These are phyloP conservation scores for Lathyrus aphaca DNA, from an alignment of 306 rosid species.

Conservation along the genomic window DNA sequence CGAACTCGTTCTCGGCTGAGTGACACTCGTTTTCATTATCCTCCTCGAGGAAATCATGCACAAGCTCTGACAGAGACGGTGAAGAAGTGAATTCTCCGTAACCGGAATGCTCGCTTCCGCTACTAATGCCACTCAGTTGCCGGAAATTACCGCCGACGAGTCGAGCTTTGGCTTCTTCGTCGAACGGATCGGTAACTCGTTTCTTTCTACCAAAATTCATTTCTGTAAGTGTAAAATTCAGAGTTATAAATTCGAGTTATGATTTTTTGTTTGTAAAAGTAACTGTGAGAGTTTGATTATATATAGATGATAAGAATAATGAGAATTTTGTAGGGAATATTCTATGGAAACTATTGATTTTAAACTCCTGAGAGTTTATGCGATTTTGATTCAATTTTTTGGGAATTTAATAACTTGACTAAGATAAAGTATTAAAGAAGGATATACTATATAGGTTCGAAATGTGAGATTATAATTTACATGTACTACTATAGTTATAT, in stretches of 20 bases:
- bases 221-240: constrained; percentile 15
- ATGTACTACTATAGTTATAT: background rate
- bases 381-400: background rate
- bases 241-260: background rate
- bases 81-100: constrained; percentile 44
- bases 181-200: constrained; percentile 68
- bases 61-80: constrained; percentile 71
- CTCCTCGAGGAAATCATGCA: constrained; percentile 58
- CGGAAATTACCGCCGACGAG: constrained; percentile 52
- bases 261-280: background rate
- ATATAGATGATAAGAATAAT: constrained; percentile 23
- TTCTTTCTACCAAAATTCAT: constrained; percentile 49
- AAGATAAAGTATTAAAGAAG: constrained; percentile 4
- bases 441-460: constrained; percentile 44
- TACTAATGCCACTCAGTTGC: constrained; percentile 52
- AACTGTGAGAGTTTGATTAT: background rate
- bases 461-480: background rate
- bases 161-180: constrained; percentile 66
- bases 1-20: constrained; percentile 35
- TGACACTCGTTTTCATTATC: background rate
- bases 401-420: background rate
- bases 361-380: background rate
- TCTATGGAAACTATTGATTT: constrained; percentile 23
- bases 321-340: constrained; percentile 48
- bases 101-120: constrained; percentile 83